These are phyloP conservation scores for Neoboletus magnificus DNA, from an alignment of 768 basidiomycete species.

Conservation along the genomic window DNA sequence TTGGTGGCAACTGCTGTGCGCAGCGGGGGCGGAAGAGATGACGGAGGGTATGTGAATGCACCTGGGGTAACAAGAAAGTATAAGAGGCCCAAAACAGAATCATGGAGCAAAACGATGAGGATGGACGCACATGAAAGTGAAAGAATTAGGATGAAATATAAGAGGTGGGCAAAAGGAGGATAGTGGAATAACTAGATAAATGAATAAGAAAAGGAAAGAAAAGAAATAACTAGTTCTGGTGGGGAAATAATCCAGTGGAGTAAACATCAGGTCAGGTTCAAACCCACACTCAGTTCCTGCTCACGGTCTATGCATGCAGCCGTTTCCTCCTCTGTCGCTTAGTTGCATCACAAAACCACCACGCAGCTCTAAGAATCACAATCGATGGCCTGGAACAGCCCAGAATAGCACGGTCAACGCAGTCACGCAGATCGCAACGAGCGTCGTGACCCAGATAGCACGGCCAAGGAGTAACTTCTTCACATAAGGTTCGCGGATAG, in stretches of 20 bases:
- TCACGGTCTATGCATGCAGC: constrained; percentile 8
- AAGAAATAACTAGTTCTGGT: constrained; percentile 19
- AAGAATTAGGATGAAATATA: constrained; percentile 28
- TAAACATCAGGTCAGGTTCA: constrained; percentile 13
- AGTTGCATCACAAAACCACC: constrained; percentile 5
- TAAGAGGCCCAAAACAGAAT: constrained; percentile 13
- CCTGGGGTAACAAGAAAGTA: constrained; percentile 23
- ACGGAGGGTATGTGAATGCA: constrained; percentile 23
- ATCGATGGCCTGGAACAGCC: constrained; percentile 91
- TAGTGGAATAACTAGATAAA: constrained; percentile 28
- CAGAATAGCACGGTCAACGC: constrained; percentile 90
- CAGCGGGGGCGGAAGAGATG: constrained; percentile 13
- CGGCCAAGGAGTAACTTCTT: constrained; percentile 85
- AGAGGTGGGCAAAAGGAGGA: constrained; percentile 17
- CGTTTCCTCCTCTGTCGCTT: constrained; percentile 1
- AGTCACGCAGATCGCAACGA: constrained; percentile 73
- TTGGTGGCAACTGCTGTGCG: constrained; percentile 18
- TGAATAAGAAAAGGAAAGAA: constrained; percentile 29
- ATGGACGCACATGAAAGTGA: constrained; percentile 17
- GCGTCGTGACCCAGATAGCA: constrained; percentile 84
- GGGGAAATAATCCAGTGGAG: constrained; percentile 21
- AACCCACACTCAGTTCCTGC: constrained; percentile 16
- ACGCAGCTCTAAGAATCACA: constrained; percentile 40
- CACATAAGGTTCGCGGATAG: constrained; percentile 92
- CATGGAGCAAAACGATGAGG: constrained; percentile 17